Percentiles rank a stretch among this genome's conserved stretches.
phyloP scores from a whole-genome alignment of 441 rosid species.

The Macaranga tanarius region DNA sequence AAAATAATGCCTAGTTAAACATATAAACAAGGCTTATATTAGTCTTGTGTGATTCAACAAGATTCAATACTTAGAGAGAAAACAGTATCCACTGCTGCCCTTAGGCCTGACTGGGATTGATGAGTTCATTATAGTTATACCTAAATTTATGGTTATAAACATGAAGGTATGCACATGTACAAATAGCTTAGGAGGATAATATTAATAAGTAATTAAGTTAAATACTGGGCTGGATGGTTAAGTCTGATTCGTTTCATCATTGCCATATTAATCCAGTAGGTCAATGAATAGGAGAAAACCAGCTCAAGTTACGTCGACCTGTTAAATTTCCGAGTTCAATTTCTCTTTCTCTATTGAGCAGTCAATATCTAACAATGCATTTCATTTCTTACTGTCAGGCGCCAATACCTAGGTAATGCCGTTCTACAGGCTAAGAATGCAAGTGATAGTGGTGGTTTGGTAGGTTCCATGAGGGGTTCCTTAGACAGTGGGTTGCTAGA shows the following conservation, averaged over 20 bases:
- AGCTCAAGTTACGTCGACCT: background rate
- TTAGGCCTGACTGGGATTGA: background rate
- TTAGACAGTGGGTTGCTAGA: slow-evolving; percentile 81
- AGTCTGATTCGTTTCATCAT: background rate
- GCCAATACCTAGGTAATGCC: slow-evolving; percentile 83
- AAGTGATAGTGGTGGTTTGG: slow-evolving; percentile 56
- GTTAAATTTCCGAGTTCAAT: slow-evolving; percentile 1
- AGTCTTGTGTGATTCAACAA: background rate
- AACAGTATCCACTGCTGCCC: background rate
- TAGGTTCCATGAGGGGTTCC: slow-evolving; percentile 37
- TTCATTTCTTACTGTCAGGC: slow-evolving; percentile 53
- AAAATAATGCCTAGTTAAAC: background rate
- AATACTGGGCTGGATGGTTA: background rate
- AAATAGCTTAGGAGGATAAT: background rate
- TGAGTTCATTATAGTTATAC: background rate
- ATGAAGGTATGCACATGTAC: background rate
- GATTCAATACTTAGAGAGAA: background rate
- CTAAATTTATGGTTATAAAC: background rate
- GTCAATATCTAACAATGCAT: slow-evolving; percentile 26
- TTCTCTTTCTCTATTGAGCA: background rate
- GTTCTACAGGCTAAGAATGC: slow-evolving; percentile 97
- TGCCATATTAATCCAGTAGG: background rate
- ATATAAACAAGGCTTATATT: background rate
- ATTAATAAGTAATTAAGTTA: background rate
- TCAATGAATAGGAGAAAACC: background rate